A percentile compares a stretch with the other conserved stretches of the same genome.
These are phyloP conservation scores for Sonneratia caseolaris DNA, from an alignment of 345 rosid species.

Conservation along the genomic window DNA sequence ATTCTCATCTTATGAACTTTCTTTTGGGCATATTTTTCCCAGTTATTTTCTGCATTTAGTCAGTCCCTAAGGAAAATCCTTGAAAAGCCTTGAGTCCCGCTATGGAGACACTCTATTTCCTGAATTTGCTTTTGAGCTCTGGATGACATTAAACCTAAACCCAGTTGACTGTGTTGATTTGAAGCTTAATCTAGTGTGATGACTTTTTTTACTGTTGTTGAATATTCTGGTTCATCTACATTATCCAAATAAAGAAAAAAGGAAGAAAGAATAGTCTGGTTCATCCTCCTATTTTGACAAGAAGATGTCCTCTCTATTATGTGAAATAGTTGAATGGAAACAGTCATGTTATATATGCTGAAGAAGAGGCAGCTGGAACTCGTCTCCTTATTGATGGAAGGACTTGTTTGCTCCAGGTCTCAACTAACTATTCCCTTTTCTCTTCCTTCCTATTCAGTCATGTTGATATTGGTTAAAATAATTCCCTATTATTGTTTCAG, in stretches of 20 bases:
- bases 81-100: too few species aligned
- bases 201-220: neutral
- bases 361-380: slow-evolving; percentile 99
- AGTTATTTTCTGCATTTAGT: too few species aligned
- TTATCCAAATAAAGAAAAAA: too few species aligned
- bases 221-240: neutral
- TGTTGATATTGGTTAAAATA: slow-evolving; percentile 10
- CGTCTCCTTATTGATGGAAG: slow-evolving; percentile 99
- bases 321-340: slow-evolving; percentile 83
- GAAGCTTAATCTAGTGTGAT: neutral
- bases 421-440: slow-evolving; percentile 8
- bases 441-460: slow-evolving; percentile 5
- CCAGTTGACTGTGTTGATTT: neutral
- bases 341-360: slow-evolving; percentile 98
- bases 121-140: neutral
- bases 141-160: neutral
- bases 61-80: too few species aligned
- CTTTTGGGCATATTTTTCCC: too few species aligned
- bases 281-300: neutral
- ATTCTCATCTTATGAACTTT: too few species aligned
- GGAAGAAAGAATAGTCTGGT: neutral
- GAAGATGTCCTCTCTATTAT: neutral
- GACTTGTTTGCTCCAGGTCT: slow-evolving; percentile 92
- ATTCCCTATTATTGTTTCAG: slow-evolving; percentile 26
- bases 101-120: too few species aligned